Percentiles rank a stretch among this genome's conserved stretches.
phyloP scores from a whole-genome alignment of 2,329 filamentous ascomycete genomes.

The Colletotrichum ledebouriae region DNA sequence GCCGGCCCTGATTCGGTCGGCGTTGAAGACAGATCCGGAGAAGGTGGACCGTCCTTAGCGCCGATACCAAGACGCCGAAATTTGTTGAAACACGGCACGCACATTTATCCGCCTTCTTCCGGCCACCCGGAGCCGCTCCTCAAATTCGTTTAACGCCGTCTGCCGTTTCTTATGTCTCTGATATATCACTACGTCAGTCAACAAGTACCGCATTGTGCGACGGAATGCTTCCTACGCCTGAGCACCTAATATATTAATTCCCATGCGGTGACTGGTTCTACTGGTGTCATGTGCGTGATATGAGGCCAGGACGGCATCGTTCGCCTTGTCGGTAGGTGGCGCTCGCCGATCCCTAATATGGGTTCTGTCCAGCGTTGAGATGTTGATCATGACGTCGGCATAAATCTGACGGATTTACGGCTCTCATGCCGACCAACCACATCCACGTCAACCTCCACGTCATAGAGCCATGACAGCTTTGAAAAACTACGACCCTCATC shows the following conservation, averaged over 20 bases:
- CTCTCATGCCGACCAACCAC: too few relatives aligned
- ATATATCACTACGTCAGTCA: constrained; percentile 1
- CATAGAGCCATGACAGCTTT: too few relatives aligned
- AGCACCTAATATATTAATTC: neutral
- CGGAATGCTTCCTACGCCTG: constrained; percentile 1
- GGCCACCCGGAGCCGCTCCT: constrained; percentile 4
- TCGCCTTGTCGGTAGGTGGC: too few relatives aligned
- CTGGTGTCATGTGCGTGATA: too few relatives aligned
- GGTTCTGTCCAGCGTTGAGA: too few relatives aligned
- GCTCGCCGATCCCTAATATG: too few relatives aligned
- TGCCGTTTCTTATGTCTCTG: constrained; percentile 1
- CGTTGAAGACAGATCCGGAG: constrained; percentile 2
- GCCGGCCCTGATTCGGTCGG: constrained; percentile 12
- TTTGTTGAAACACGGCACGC: neutral
- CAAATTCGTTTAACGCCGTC: neutral
- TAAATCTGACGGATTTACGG: too few relatives aligned
- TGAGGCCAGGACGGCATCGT: too few relatives aligned
- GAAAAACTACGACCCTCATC: too few relatives aligned
- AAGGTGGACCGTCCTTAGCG: neutral
- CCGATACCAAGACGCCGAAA: constrained; percentile 4
- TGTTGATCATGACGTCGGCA: too few relatives aligned
- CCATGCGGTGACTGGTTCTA: neutral
- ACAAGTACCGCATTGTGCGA: constrained; percentile 5
- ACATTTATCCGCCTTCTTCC: constrained; percentile 2
- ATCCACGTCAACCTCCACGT: too few relatives aligned